Evolutionary conservation across 73 alveolate species (phyloP), one percentile per base, ranked within the genome.

Genomic region (Stentor coeruleus): DNA sequence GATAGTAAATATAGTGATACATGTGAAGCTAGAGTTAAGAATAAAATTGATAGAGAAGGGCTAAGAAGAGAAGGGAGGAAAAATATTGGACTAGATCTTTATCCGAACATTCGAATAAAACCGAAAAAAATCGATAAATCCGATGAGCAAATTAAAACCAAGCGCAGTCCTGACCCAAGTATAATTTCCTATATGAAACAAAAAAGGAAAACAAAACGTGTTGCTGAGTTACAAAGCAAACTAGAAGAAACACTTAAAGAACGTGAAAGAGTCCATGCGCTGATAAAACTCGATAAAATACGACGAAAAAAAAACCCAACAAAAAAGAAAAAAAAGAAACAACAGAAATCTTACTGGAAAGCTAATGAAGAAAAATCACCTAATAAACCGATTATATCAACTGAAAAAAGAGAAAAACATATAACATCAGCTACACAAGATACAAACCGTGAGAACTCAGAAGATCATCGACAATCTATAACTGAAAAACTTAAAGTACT

Each of bases 401-500:
- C n/a, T n/a, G n/a, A n/a, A n/a, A n/a, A n/a, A n/a, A n/a, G n/a
- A n/a, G n/a, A n/a, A n/a, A n/a, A n/a, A n/a, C n/a, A n/a, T n/a
- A n/a, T n/a, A n/a, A n/a, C n/a, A n/a, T n/a, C n/a, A n/a, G n/a
- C n/a, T n/a, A n/a, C n/a, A n/a, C n/a, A n/a, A n/a, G n/a, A n/a
- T n/a, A n/a, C n/a, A n/a, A 49, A 49, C 28, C 66, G 66, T 28
- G 79, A 66, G 11, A 66, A 2, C 0, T 28, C 15, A 1, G 26
- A 15, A 66, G 79, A 66, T 26, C n/a, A 31, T 2, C 36, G 33
- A 66, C 49, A 31, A 2, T 0, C 33, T 11, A 14, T 66, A 26
- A 66, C n/a, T 28, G 79, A 66, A 66, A 66, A 66, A 66, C 14
- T 66, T 14, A 20, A 33, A 66, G 33, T 1, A 28, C 79, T 66